Evolutionary conservation across 768 basidiomycete genomes (phyloP).

Genomic region (Xerocomus potaroensis): DNA sequence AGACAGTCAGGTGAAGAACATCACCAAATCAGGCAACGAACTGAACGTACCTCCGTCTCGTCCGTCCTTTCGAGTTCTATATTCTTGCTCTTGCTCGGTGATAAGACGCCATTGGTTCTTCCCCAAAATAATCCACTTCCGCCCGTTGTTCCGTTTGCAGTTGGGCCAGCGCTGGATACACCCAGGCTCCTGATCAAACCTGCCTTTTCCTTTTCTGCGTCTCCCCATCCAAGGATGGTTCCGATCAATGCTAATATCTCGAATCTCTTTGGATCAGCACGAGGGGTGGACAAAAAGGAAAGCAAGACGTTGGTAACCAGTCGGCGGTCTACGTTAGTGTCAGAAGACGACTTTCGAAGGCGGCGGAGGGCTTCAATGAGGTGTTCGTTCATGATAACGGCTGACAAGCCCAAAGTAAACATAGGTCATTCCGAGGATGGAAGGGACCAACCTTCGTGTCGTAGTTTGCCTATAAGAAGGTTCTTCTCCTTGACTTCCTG

Average conservation of each 20-base stretch:
- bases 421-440: conserved; percentile 3
- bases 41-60: conserved; percentile 69
- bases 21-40: background rate
- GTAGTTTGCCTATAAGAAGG: conserved; percentile 87
- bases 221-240: conserved; percentile 90
- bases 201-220: conserved; percentile 86
- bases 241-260: conserved; percentile 91
- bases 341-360: conserved; percentile 76
- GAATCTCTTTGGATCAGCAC: conserved; percentile 91
- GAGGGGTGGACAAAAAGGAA: conserved; percentile 84
- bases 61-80: conserved; percentile 73
- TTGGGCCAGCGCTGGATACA: conserved; percentile 40
- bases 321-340: conserved; percentile 87
- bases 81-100: conserved; percentile 34
- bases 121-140: conserved; percentile 22
- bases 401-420: conserved; percentile 37
- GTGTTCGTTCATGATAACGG: conserved; percentile 96
- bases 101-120: conserved; percentile 20
- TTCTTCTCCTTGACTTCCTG: conserved; percentile 95
- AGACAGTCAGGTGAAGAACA: conserved; percentile 2
- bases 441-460: conserved; percentile 75
- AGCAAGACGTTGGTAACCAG: conserved; percentile 93
- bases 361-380: conserved; percentile 96
- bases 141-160: conserved; percentile 15
- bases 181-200: conserved; percentile 39